Base-by-base conservation (phyloP, 805 yeast genomes). In the Candida peoriensis region DNA sequence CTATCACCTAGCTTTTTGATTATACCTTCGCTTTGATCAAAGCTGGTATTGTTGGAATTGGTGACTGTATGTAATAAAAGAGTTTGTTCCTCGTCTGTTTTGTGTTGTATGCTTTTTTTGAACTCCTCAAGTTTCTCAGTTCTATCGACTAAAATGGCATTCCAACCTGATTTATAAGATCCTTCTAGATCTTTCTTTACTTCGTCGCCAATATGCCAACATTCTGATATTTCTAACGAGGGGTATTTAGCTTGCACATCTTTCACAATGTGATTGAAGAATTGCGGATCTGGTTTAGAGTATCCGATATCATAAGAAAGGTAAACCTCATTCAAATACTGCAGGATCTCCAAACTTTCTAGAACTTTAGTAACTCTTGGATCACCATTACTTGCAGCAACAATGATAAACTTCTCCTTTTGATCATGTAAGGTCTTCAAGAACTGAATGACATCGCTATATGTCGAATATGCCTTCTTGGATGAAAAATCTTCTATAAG, bases 181-280 rank as follows among this genome's bases (percentile, higher is more conserved):
- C 78, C 81, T 11, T 60, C 47, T 36, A 72, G 61, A 50, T 81
- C 90, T 33, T 74, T 73, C 7, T 56, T 57, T 24, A 64, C 53
- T 43, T 72, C 76, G 49, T 81, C 89, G 1, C 90, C 90, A 31
- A 80, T 58, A 51, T 81, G 90, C 84, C 83, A 80, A n/a, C n/a
- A n/a, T n/a, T n/a, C n/a, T 4, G 64, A 54, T 10, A 47, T 42
- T 8, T 37, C 32, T 20, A 50, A 39, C 33, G 58, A 2, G n/a
- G 52, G 28, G 10, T 48, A 34, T 9, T 47, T 52, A 3, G 39
- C 42, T 5, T 43, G 36, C 23, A 58, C 37, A 33, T 55, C 64
- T 2, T 53, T 37, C 4, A 62, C 31, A 4, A 70, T 65, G 11
- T 44, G 34, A 15, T 69, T 61, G 47, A 72, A 81, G 43, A 81